Conservation (phyloP, 805 yeast species). For the Candida ascalaphidarum region DNA sequence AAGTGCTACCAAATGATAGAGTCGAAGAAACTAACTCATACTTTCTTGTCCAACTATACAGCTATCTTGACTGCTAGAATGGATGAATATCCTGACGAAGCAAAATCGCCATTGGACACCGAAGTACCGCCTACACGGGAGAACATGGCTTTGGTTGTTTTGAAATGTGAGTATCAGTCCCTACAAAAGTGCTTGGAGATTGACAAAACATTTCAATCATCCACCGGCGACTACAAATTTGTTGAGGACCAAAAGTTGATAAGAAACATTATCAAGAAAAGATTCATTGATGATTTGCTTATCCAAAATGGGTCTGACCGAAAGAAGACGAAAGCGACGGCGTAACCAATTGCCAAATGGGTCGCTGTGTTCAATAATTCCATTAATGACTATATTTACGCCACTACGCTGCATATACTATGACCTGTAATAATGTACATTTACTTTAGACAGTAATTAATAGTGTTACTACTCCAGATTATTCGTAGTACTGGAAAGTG, state of each 20-base stretch:
- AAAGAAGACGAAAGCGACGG: conserved; percentile 7
- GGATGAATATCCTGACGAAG: conserved; percentile 39
- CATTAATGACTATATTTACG: too few relatives aligned
- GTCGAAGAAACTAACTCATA: conserved; percentile 37
- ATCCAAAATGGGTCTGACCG: conserved; percentile 15
- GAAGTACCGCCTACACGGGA: conserved; percentile 8
- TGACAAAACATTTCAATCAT: conserved; percentile 17
- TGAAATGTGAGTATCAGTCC: conserved; percentile 48
- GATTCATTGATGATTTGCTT: conserved; percentile 6
- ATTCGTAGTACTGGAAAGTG: too few relatives aligned
- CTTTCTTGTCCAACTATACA: conserved; percentile 19
- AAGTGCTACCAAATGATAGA: conserved; percentile 59
- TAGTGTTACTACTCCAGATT: too few relatives aligned
- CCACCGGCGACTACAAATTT: conserved; percentile 18
- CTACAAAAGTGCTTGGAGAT: conserved; percentile 31
- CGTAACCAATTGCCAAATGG: neutral
- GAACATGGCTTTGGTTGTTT: conserved; percentile 46
- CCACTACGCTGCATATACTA: too few relatives aligned
- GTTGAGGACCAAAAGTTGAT: conserved; percentile 55
- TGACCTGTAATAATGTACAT: too few relatives aligned
- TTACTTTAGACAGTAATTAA: too few relatives aligned
- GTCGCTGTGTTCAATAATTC: too few relatives aligned
- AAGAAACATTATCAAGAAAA: conserved; percentile 49
- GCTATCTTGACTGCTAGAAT: conserved; percentile 27
- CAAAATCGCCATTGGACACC: conserved; percentile 11